Evolutionary conservation across 352 stramenopile genomes (phyloP).

Genomic region (Globisporangium camurandrum): DNA sequence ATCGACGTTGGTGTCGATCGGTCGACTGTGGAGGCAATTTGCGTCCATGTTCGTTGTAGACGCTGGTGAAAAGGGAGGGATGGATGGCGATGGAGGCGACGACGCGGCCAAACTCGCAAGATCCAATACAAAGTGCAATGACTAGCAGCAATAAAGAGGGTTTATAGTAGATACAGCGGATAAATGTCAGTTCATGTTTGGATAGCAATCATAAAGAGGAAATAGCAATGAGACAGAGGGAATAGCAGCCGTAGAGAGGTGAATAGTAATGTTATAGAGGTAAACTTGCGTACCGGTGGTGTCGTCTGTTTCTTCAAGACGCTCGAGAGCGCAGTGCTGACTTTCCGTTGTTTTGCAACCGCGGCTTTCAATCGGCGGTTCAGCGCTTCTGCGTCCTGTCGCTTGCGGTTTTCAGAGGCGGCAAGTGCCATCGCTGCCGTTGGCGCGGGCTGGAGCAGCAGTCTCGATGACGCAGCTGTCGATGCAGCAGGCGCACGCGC

Average conservation of each 20-base stretch:
- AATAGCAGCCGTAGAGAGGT: not conserved
- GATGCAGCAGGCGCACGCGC: not conserved
- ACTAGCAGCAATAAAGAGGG: no score
- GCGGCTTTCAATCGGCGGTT: conserved; percentile 5
- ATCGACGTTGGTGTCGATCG: not conserved
- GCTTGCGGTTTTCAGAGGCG: not conserved
- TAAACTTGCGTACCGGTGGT: not conserved
- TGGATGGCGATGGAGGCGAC: no score
- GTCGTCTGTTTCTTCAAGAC: not conserved
- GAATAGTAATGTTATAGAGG: no score
- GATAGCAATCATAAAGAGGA: no score
- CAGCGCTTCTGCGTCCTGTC: not conserved
- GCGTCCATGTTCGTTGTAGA: not conserved
- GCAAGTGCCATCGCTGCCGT: not conserved
- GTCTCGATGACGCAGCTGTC: not conserved
- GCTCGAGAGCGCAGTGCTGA: not conserved
- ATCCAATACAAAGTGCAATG: no score
- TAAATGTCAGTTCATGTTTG: no score
- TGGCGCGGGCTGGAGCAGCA: not conserved
- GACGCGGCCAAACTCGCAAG: no score
- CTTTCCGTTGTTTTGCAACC: not conserved
- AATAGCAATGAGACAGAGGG: no score
- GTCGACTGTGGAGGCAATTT: no score
- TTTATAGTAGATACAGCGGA: no score
- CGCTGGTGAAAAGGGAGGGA: not conserved